phyloP scores from a whole-genome alignment of 257 asterid genomes.

The Gynochthodes officinalis region DNA sequence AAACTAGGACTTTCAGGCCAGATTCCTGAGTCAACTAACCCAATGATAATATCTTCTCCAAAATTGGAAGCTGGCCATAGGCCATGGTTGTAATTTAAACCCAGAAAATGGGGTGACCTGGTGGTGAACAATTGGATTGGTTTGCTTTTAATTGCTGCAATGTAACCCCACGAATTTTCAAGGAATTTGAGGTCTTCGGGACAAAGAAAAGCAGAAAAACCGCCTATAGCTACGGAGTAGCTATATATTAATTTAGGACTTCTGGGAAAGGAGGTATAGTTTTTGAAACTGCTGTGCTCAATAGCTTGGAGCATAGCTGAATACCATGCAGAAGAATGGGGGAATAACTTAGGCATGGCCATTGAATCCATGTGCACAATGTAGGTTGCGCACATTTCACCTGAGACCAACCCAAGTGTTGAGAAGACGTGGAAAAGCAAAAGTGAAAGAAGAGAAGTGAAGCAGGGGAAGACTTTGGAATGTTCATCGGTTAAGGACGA shows the following conservation, averaged over 20 bases:
- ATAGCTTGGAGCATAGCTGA: too few species aligned
- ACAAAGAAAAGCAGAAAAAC: slow-evolving; percentile 12
- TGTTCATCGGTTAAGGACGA: too few species aligned
- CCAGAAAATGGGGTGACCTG: slow-evolving; percentile 8
- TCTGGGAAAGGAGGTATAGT: too few species aligned
- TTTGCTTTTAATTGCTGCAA: background rate
- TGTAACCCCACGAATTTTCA: background rate
- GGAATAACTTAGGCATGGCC: too few species aligned
- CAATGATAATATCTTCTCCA: slow-evolving; percentile 11
- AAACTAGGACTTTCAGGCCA: slow-evolving; percentile 39
- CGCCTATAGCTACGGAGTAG: slow-evolving; percentile 1
- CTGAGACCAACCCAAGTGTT: too few species aligned
- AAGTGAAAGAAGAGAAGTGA: too few species aligned
- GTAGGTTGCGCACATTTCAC: too few species aligned
- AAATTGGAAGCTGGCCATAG: slow-evolving; percentile 13
- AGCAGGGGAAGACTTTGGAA: too few species aligned
- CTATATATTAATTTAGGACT: background rate
- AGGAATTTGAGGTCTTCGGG: background rate
- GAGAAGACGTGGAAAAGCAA: too few species aligned
- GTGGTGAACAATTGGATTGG: slow-evolving; percentile 10
- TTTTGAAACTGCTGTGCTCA: too few species aligned
- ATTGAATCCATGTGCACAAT: too few species aligned
- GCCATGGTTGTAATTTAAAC: slow-evolving; percentile 2
- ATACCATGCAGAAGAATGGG: too few species aligned
- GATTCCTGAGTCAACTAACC: slow-evolving; percentile 17